Percentiles rank a stretch among this genome's conserved stretches.
These are phyloP conservation scores for Scedosporium minutisporum DNA, from an alignment of 2,329 filamentous ascomycete genomes.

Conservation along the genomic window DNA sequence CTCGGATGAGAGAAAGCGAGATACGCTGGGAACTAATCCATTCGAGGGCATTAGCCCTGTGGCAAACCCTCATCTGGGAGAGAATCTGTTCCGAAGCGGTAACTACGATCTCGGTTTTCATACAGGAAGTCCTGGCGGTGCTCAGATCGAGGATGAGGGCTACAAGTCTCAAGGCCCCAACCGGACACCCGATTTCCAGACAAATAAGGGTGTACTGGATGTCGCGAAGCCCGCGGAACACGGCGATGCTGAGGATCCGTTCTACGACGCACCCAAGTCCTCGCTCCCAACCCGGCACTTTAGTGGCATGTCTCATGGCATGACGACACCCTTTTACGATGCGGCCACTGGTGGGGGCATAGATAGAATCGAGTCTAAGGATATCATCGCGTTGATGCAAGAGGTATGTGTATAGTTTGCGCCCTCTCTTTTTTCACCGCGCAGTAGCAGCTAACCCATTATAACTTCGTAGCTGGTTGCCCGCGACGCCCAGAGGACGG, in stretches of 20 bases:
- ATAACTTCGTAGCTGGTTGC: slow-evolving; percentile 63
- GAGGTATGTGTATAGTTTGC: slow-evolving; percentile 48
- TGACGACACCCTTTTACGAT: slow-evolving; percentile 84
- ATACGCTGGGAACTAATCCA: slow-evolving; percentile 57
- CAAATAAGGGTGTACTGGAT: slow-evolving; percentile 14
- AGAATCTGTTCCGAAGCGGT: slow-evolving; percentile 30
- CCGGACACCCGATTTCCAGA: slow-evolving; percentile 45
- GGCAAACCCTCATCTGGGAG: slow-evolving; percentile 42
- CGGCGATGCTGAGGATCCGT: slow-evolving; percentile 55
- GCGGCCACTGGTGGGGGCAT: slow-evolving; percentile 78
- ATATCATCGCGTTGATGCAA: slow-evolving; percentile 96
- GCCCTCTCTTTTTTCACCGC: not conserved
- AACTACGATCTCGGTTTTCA: slow-evolving; percentile 7
- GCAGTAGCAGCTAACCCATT: not conserved
- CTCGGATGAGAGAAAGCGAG: slow-evolving; percentile 53
- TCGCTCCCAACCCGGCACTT: slow-evolving; percentile 53
- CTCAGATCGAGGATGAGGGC: slow-evolving; percentile 56
- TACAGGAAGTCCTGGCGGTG: slow-evolving; percentile 2
- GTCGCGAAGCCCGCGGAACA: slow-evolving; percentile 36
- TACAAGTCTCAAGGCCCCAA: slow-evolving; percentile 71
- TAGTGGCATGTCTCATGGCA: slow-evolving; percentile 86
- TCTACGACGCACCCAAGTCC: slow-evolving; percentile 42
- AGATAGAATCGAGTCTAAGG: slow-evolving; percentile 88
- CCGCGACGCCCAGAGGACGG: slow-evolving; percentile 90
- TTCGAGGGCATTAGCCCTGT: slow-evolving; percentile 57